Conservation (phyloP, 1,139 yeast species). For the Arxiozyma bovina region DNA sequence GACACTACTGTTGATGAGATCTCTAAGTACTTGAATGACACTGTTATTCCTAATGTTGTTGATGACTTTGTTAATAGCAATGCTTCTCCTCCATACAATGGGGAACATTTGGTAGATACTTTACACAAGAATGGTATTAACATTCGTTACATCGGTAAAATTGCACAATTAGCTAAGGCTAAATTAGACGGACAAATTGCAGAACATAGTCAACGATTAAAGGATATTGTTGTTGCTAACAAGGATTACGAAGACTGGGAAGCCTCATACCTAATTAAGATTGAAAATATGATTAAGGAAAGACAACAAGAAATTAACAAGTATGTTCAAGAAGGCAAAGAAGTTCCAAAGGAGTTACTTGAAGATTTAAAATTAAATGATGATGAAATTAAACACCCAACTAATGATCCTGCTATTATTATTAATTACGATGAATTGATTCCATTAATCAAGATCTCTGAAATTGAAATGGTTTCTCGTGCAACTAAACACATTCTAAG, state of each 20-base stretch:
- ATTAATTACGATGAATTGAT: conserved; percentile 32
- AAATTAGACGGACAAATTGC: conserved; percentile 24
- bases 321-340: conserved; percentile 31
- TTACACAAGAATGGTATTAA: conserved; percentile 82
- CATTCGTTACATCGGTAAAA: conserved; percentile 72
- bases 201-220: conserved; percentile 23
- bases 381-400: conserved; percentile 33
- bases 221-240: conserved; percentile 28
- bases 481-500: conserved; percentile 69
- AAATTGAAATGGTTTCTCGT: conserved; percentile 72
- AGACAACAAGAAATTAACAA: conserved; percentile 34
- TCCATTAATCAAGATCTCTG: conserved; percentile 42
- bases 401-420: conserved; percentile 25
- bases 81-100: conserved; percentile 67
- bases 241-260: conserved; percentile 32
- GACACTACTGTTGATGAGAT: conserved; percentile 56
- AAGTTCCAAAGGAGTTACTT: conserved; percentile 32
- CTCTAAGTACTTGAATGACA: conserved; percentile 51
- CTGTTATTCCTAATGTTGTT: conserved; percentile 58
- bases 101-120: conserved; percentile 56
- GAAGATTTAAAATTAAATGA: conserved; percentile 32
- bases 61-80: conserved; percentile 39
- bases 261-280: conserved; percentile 30
- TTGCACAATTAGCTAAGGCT: conserved; percentile 29
- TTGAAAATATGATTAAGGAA: conserved; percentile 34